These are phyloP conservation scores for Scalesia atractyloides DNA, from an alignment of 129 eudicot species.

Conservation along the genomic window DNA sequence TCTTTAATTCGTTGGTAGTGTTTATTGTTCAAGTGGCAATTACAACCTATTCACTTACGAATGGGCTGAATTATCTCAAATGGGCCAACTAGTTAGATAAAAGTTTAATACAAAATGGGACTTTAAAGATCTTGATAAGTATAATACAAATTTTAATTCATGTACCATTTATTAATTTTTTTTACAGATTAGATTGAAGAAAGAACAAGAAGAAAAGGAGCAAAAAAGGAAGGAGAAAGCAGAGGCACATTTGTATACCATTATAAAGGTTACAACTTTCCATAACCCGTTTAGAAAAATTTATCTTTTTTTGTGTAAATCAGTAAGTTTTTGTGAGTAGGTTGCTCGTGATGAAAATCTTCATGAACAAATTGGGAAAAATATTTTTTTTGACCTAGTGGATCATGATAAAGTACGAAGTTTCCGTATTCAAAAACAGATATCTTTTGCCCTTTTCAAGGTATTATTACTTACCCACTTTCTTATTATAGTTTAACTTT, in stretches of 20 bases:
- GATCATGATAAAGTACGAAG: conserved; percentile 94
- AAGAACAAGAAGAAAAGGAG: conserved; percentile 91
- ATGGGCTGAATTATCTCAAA: neutral
- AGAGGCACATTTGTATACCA: conserved; percentile 66
- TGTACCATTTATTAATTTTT: neutral
- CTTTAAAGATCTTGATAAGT: neutral
- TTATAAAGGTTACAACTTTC: conserved; percentile 60
- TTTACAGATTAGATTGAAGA: conserved; percentile 71
- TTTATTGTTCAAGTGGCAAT: neutral
- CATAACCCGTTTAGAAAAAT: neutral
- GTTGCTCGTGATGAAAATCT: conserved; percentile 89
- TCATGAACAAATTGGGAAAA: conserved; percentile 80
- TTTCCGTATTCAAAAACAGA: conserved; percentile 91
- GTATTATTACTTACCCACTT: conserved; percentile 29
- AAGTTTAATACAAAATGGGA: neutral
- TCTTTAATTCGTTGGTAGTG: neutral
- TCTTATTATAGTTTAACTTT: neutral
- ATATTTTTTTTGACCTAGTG: conserved; percentile 87
- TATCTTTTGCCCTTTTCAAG: conserved; percentile 77
- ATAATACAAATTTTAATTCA: too few relatives aligned
- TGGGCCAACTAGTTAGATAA: neutral
- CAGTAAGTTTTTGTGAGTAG: conserved; percentile 13
- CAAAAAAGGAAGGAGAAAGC: conserved; percentile 75
- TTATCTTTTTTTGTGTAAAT: neutral
- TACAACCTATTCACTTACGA: neutral